Evolutionary conservation across 345 rosid genomes (phyloP).

Genomic region (Syzygium grande): DNA sequence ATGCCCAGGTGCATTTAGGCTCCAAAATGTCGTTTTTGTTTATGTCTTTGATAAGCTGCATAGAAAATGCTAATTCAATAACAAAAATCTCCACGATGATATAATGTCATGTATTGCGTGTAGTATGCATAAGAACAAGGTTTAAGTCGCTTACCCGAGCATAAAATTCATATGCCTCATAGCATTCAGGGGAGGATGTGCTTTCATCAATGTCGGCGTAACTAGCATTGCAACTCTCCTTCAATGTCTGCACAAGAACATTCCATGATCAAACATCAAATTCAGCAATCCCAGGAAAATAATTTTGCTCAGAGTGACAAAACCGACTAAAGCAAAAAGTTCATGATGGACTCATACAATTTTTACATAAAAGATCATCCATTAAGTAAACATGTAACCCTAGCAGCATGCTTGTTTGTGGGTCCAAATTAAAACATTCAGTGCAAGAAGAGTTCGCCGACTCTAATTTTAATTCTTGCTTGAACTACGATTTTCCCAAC

Average conservation of each 20-base stretch:
- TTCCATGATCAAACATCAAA: neutral
- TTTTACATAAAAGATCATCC: neutral
- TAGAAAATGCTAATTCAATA: neutral
- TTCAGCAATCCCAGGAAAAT: neutral
- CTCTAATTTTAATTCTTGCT: neutral
- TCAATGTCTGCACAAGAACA: neutral
- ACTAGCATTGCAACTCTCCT: neutral
- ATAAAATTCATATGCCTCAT: neutral
- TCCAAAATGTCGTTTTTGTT: constrained; percentile 11
- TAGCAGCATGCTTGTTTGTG: neutral
- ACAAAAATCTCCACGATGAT: neutral
- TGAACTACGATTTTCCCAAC: neutral
- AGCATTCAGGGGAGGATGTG: neutral
- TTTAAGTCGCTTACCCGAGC: neutral
- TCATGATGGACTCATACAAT: neutral
- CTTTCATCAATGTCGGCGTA: neutral
- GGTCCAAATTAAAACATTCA: neutral
- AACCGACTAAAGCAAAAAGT: neutral
- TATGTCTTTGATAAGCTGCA: constrained; percentile 19
- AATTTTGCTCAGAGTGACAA: neutral
- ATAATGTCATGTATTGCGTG: neutral
- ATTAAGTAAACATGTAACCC: neutral
- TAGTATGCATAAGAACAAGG: neutral
- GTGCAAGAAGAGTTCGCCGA: neutral
- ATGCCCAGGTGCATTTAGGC: constrained; percentile 19